These are phyloP conservation scores for Monosporozyma siamensis DNA, from an alignment of 805 yeast genomes.

Conservation along the genomic window DNA sequence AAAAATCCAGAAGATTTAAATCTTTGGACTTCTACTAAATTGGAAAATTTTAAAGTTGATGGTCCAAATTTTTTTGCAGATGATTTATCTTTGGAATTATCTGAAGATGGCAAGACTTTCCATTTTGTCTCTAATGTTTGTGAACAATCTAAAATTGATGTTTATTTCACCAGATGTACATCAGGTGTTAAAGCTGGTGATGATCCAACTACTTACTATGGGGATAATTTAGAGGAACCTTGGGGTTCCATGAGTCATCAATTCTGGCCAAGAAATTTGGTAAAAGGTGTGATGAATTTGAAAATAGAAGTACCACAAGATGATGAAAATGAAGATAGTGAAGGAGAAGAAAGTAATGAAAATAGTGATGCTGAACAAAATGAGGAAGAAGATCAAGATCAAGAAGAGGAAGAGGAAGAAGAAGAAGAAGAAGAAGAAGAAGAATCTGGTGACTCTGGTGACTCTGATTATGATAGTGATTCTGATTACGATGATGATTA, in stretches of 20 bases:
- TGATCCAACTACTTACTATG: slow-evolving; percentile 79
- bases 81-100: slow-evolving; percentile 52
- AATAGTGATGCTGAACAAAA: slow-evolving; percentile 8
- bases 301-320: slow-evolving; percentile 20
- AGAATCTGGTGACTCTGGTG: slow-evolving; percentile 10
- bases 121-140: slow-evolving; percentile 57
- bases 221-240: slow-evolving; percentile 72
- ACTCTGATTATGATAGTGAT: slow-evolving; percentile 4
- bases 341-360: slow-evolving; percentile 5
- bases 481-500: slow-evolving; percentile 8
- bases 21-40: slow-evolving; percentile 85
- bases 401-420: slow-evolving; percentile 14
- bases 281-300: slow-evolving; percentile 53
- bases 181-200: slow-evolving; percentile 86
- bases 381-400: slow-evolving; percentile 10
- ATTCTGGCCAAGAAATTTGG: slow-evolving; percentile 89
- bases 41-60: slow-evolving; percentile 64
- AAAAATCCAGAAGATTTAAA: slow-evolving; percentile 20
- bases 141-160: slow-evolving; percentile 60
- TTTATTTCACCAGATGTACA: slow-evolving; percentile 49
- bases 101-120: slow-evolving; percentile 43
- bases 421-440: slow-evolving; percentile 12
- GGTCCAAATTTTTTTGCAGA: slow-evolving; percentile 79
- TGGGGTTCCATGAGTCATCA: slow-evolving; percentile 97
- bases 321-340: slow-evolving; percentile 10